Base-by-base conservation (phyloP, 441 rosid species). In the Flueggea neowawraea region DNA sequence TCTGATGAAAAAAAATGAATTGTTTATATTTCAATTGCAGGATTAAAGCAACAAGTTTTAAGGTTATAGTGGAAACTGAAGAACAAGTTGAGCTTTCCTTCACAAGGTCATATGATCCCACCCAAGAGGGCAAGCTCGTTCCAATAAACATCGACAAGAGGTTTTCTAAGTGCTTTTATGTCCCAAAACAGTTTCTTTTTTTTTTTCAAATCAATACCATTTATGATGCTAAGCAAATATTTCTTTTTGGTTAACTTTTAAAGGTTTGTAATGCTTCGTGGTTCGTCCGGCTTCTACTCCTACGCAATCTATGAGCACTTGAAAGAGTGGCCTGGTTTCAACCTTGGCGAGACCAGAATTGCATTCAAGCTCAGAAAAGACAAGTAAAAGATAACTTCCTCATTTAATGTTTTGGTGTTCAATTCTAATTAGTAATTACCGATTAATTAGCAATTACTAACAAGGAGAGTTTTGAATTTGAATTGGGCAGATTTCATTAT, bases 111-210 rank as follows among this genome's bases (percentile, higher is more conserved):
- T 91, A 90, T 87, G 78, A 84, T 81, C 39, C 78, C 16, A 79
- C 91, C 16, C 81, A 65, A 3, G 65, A 78, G 31, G 75, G 75
- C 12, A 68, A 69, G 62, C 60, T 74, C 52, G 90, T 84, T 57
- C 96, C 98, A 10, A 72, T 91, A 61, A 89, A 85, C 62, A 89
- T 94, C 22, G 96, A 94, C 74, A 94, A 88, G 76, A 85, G 98
- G 98, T 82, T 41, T 28, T 14, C 9, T 6, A 6, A 17, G 5
- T 66, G 28, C 33, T 12, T 57, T 43, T 13, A 44, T 22, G 13
- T 13, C 41, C 41, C 4, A 36, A 22, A 36, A 36, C 41, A 1
- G 41, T 36, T 36, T 8, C 9, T 36, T 5, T 8, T 36, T 36
- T 36, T 36, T 36, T 36, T 22, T 22, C 2, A 22, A 22, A 22